Conservation (phyloP, 441 rosid genomes). For the Eruca vesicaria region DNA sequence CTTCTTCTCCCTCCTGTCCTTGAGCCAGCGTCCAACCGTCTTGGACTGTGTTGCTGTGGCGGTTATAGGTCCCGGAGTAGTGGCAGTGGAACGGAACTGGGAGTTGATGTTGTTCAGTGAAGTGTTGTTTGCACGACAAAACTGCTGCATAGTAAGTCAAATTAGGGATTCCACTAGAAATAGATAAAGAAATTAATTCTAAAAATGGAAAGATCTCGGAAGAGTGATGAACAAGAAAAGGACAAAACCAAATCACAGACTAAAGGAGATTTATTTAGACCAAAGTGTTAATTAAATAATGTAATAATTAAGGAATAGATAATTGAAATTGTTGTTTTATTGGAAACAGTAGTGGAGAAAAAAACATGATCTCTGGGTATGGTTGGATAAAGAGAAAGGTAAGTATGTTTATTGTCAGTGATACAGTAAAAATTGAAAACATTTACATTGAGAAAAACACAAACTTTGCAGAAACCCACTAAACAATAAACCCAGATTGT, state of each 20-base stretch:
- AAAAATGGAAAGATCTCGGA: background rate
- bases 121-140: constrained; percentile 50
- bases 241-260: constrained; percentile 30
- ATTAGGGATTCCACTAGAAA: background rate
- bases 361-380: constrained; percentile 32
- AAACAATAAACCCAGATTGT: background rate
- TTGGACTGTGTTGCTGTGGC: constrained; percentile 55
- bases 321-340: background rate
- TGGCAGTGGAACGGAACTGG: constrained; percentile 45
- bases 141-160: constrained; percentile 43
- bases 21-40: constrained; percentile 90
- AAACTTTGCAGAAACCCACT: constrained; percentile 8
- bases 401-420: constrained; percentile 26
- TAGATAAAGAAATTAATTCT: constrained; percentile 3
- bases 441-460: constrained; percentile 24
- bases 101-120: constrained; percentile 25
- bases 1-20: constrained; percentile 87
- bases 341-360: constrained; percentile 19
- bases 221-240: constrained; percentile 35
- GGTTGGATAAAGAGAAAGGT: constrained; percentile 36
- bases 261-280: constrained; percentile 30
- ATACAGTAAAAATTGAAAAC: constrained; percentile 25
- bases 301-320: background rate
- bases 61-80: constrained; percentile 33
- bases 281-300: background rate